These are phyloP conservation scores for Marsdenia floribunda DNA, from an alignment of 257 asterid genomes.

Conservation along the genomic window DNA sequence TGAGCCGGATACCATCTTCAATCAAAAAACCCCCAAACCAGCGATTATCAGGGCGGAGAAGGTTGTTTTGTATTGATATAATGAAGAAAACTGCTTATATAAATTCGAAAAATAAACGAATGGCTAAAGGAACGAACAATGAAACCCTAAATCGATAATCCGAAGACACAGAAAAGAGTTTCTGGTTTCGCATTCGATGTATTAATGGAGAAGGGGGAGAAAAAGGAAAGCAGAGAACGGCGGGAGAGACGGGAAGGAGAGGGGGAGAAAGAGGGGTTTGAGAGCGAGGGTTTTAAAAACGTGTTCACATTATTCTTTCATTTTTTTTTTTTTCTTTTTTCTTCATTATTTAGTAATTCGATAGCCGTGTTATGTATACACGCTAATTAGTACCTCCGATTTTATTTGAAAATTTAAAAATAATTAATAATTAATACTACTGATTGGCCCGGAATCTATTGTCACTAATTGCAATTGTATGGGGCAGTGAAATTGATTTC, in stretches of 20 bases:
- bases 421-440: neutral
- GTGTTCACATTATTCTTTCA: neutral
- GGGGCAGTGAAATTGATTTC: neutral
- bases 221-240: slow-evolving; percentile 33
- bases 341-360: neutral
- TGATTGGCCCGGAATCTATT: no score
- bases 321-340: neutral
- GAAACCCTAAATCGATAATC: slow-evolving; percentile 18
- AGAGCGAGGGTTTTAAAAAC: slow-evolving; percentile 57
- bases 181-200: slow-evolving; percentile 6
- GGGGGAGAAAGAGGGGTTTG: slow-evolving; percentile 11
- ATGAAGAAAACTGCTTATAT: neutral
- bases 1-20: slow-evolving; percentile 64
- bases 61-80: neutral
- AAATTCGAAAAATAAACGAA: slow-evolving; percentile 1
- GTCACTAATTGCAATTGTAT: neutral
- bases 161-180: neutral
- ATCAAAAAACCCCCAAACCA: slow-evolving; percentile 13
- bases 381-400: neutral
- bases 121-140: neutral
- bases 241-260: slow-evolving; percentile 7
- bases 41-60: slow-evolving; percentile 10
- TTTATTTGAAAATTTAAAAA: neutral
- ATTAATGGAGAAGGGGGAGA: neutral
- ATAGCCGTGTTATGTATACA: no score